Base-by-base conservation (phyloP, 2,329 filamentous ascomycete species). In the Paecilomyces niveus region DNA sequence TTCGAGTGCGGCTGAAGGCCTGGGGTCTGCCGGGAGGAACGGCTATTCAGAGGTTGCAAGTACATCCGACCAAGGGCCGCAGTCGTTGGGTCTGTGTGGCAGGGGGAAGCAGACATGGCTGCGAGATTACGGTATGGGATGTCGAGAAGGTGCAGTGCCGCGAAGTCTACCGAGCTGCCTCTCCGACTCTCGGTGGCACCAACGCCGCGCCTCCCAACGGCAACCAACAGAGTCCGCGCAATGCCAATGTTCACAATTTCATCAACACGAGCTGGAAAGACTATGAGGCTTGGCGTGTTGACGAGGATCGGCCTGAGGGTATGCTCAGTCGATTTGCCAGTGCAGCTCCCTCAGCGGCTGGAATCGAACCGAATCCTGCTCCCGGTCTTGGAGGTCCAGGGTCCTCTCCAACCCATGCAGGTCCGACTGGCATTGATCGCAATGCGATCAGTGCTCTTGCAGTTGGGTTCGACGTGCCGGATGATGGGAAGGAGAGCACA, bases 91-190 rank as follows among this genome's bases (percentile, higher is more conserved):
- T 97, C 1, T 95, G 92, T 70, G 88, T 97, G 8, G 88, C 92
- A 2, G 92, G 93, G 15, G 92, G 93, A 8, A 95, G 89, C 7
- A 89, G 86, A 3, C 86, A 90, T 61, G 91, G 91, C 15, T 74
- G 75, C 53, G 94, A 99, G 70, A 85, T 99, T 32, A 95, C 91
- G 0, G 89, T 96, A 0, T 99, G 94, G 94, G 94, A 97, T 68
- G 80, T 97, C 15, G 93, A 97, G 70, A 95, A 93, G 75, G 85
- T 87, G 7, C 83, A 89, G 53, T 99, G 94, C 68, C 85, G 90
- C 59, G 92, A 97, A 71, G 87, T 97, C 1, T 96, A 96, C 71
- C 87, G 91, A 71, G 71, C 81, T 7, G 83, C 85, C 31, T 68
- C 67, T 8, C 61, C 64, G 1, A 64, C 64, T 15, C n/a, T 26